A percentile compares a stretch with the other conserved stretches of the same genome.
Conservation (phyloP, 2,329 filamentous ascomycete species). For the Trichothecium sympodiale region DNA sequence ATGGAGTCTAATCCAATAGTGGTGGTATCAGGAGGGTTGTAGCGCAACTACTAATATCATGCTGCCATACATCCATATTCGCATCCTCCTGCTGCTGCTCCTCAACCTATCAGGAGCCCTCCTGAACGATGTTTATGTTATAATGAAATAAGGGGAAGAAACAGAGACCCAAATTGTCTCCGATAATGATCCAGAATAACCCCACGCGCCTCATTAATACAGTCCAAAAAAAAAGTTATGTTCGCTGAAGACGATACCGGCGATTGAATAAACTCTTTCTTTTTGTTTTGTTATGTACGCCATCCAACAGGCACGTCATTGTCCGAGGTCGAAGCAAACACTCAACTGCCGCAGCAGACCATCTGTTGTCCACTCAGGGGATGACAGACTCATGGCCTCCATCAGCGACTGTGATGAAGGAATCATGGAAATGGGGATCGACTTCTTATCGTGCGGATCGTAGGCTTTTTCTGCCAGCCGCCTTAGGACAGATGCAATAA, state of each 20-base stretch:
- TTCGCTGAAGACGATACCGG: background rate
- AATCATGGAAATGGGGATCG: slow-evolving; percentile 49
- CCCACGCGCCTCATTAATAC: too few relatives aligned
- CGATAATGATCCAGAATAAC: too few relatives aligned
- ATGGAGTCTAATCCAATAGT: slow-evolving; percentile 42
- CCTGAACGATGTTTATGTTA: too few relatives aligned
- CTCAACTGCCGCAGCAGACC: slow-evolving; percentile 59
- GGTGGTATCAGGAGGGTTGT: background rate
- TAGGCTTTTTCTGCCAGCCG: slow-evolving; percentile 56
- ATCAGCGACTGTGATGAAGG: slow-evolving; percentile 59
- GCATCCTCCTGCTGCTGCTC: background rate
- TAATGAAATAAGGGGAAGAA: too few relatives aligned
- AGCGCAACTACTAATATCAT: background rate
- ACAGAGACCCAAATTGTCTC: too few relatives aligned
- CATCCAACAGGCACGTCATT: slow-evolving; percentile 34
- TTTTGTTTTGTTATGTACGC: background rate
- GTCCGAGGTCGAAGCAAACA: slow-evolving; percentile 37
- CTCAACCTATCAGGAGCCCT: too few relatives aligned
- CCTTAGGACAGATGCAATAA: slow-evolving; percentile 57
- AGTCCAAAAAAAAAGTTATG: background rate
- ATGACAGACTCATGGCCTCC: slow-evolving; percentile 54
- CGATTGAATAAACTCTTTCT: background rate
- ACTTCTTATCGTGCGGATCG: slow-evolving; percentile 40
- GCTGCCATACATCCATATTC: background rate
- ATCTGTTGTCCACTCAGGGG: slow-evolving; percentile 50